phyloP scores from a whole-genome alignment of 2,329 filamentous ascomycete species.

The Domatiomyces catenatus region DNA sequence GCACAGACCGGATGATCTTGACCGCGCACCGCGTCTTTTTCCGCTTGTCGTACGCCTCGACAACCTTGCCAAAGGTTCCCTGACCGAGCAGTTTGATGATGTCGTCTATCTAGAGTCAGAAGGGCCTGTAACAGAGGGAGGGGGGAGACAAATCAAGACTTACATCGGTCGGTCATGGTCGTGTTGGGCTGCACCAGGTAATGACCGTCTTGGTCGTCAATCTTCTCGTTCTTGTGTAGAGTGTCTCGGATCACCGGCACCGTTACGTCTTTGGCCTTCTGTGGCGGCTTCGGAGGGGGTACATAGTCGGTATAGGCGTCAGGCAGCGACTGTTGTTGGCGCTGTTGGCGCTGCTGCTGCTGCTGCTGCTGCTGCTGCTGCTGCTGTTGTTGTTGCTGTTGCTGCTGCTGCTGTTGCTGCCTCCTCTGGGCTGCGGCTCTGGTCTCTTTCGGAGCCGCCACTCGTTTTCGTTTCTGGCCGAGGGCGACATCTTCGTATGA shows the following conservation, averaged over 20 bases:
- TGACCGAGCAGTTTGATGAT: conserved; percentile 83
- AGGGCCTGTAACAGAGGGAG: not conserved
- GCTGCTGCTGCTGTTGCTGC: conserved; percentile 63
- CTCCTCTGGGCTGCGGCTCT: conserved; percentile 69
- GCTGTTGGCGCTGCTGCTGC: conserved; percentile 60
- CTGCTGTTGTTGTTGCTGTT: conserved; percentile 54
- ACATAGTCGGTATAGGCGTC: conserved; percentile 76
- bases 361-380: conserved; percentile 67
- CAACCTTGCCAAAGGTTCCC: conserved; percentile 96
- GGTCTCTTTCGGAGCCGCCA: conserved; percentile 57
- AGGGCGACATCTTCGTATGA: conserved; percentile 50
- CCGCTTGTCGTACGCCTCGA: conserved; percentile 71
- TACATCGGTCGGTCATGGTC: conserved; percentile 78
- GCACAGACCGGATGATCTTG: conserved; percentile 95
- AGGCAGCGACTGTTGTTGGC: conserved; percentile 53
- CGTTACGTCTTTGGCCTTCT: conserved; percentile 50
- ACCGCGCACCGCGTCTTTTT: conserved; percentile 74
- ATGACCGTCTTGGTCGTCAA: conserved; percentile 93
- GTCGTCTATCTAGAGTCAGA: conserved; percentile 45
- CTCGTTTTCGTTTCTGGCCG: conserved; percentile 82
- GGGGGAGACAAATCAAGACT: conserved; percentile 24
- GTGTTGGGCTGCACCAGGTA: conserved; percentile 85
- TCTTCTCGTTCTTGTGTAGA: conserved; percentile 47
- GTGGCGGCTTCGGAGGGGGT: conserved; percentile 77
- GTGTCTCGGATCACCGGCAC: conserved; percentile 39